phyloP scores from a whole-genome alignment of 139 green algal genomes.

The Chlamydomonas sp. region DNA sequence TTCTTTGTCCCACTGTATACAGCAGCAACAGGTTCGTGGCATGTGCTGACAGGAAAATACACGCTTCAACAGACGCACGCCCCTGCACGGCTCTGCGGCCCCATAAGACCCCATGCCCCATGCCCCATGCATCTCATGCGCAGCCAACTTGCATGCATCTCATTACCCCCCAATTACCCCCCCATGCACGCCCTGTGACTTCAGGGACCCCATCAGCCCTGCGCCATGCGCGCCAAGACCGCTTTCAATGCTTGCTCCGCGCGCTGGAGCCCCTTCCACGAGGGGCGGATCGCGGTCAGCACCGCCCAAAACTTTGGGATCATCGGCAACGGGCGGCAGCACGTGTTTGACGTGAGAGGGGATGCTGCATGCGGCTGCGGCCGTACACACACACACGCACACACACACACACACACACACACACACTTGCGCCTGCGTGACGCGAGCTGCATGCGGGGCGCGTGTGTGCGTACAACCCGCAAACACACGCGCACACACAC shows the following conservation, averaged over 20 bases:
- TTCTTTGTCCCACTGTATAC: too few relatives aligned
- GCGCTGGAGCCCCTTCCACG: conserved; percentile 85
- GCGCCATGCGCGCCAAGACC: conserved; percentile 48
- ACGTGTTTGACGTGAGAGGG: conserved; percentile 73
- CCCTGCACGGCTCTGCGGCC: neutral
- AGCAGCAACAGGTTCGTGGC: too few relatives aligned
- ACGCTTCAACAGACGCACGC: neutral
- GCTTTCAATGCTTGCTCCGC: conserved; percentile 74
- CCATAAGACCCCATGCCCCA: too few relatives aligned
- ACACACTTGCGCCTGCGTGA: neutral
- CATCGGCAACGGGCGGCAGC: conserved; percentile 87
- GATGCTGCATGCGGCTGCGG: neutral
- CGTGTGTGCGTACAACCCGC: neutral
- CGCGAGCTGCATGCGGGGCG: too few relatives aligned
- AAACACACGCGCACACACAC: too few relatives aligned
- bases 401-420: conserved; percentile 1
- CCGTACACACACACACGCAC: conserved; percentile 9
- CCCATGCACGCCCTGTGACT: too few relatives aligned
- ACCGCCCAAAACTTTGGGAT: conserved; percentile 98
- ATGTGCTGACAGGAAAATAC: neutral
- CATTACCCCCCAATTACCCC: too few relatives aligned
- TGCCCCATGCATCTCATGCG: too few relatives aligned
- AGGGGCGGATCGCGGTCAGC: conserved; percentile 76
- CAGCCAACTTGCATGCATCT: too few relatives aligned
- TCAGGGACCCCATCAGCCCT: too few relatives aligned